Base-by-base conservation (phyloP, 768 basidiomycete species). In the Trametes villosa region DNA sequence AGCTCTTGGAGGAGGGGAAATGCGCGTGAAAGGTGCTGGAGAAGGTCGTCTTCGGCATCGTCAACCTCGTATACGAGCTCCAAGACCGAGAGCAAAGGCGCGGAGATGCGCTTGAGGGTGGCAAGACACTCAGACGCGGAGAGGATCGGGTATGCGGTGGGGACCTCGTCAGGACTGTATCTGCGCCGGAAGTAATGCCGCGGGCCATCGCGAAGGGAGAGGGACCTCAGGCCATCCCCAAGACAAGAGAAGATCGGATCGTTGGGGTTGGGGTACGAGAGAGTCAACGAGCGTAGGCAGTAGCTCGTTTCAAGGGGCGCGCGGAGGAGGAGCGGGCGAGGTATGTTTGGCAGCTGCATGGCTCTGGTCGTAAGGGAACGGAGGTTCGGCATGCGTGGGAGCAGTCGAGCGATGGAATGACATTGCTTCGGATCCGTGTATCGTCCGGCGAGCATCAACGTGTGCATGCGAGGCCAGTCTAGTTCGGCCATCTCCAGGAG, bases 141-240 rank as follows among this genome's bases (percentile, higher is more conserved):
- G 33, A 57, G 38, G 27, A 50, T 49, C 2, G 47, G 48, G 15
- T 3, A 6, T 9, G 17, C 46, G 4, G 11, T 15, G 11, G 18
- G 5, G 24, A 6, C 11, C n/a, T n/a, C n/a, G 15, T 27, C 6
- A 3, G 24, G 13, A 26, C 22, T 18, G 15, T 40, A 26, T 33
- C 13, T 15, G 18, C 29, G 30, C 8, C 27, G 17, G 7, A 52
- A 18, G 31, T 55, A 55, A 36, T 30, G 29, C 13, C 55, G 55
- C 8, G 55, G 55, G 18, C 36, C 20, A 20, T 57, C 55, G 12
- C 55, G 46, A 26, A 57, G 44, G 7, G 55, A 57, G 12, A 49
- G 33, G 18, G 22, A n/a, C 4, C 31, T 47, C 11, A 54, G n/a
- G 11, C 17, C 3, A 7, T 36, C 22, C 22, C 24, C 13, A 30